Evolutionary conservation across 495 filamentous ascomycete genomes (phyloP).

Genomic region (Xylaria cubensis): DNA sequence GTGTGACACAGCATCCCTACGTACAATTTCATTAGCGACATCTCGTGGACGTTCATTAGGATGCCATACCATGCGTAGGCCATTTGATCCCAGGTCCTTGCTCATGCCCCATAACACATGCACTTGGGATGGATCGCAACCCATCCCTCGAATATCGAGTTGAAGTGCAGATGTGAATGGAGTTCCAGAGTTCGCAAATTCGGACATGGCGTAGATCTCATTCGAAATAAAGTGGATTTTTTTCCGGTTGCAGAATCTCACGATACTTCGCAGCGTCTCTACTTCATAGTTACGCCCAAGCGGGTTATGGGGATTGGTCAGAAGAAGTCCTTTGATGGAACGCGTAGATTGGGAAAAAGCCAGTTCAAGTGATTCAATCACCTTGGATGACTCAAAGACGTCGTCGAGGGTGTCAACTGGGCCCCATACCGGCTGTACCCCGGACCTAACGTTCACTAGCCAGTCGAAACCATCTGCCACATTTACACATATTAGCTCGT

Average conservation of each 20-base stretch:
- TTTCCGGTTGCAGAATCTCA: conserved; percentile 36
- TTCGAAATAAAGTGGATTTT: conserved; percentile 43
- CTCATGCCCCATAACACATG: conserved; percentile 32
- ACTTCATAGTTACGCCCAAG: conserved; percentile 34
- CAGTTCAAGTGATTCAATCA: conserved; percentile 33
- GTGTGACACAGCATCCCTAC: conserved; percentile 23
- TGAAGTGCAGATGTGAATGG: conserved; percentile 23
- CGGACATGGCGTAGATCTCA: conserved; percentile 44
- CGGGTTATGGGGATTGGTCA: conserved; percentile 55
- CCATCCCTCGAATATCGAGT: conserved; percentile 8
- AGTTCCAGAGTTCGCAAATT: conserved; percentile 20
- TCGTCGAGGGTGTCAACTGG: conserved; percentile 40
- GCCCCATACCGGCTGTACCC: conserved; percentile 47
- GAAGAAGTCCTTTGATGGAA: conserved; percentile 34
- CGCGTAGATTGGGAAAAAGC: conserved; percentile 37
- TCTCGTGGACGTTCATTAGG: too few species aligned
- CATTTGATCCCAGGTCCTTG: conserved; percentile 36
- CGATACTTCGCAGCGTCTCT: not conserved
- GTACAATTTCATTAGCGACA: not conserved
- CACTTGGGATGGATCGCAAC: conserved; percentile 17
- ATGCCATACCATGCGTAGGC: conserved; percentile 27
- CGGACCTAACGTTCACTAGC: conserved; percentile 45
- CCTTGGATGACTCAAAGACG: conserved; percentile 37
- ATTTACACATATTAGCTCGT: too few species aligned
- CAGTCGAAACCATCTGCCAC: conserved; percentile 10